Evolutionary conservation across 306 rosid genomes (phyloP), one percentile per base, ranked within the genome.

Genomic region (Elaeagnus macrophylla): DNA sequence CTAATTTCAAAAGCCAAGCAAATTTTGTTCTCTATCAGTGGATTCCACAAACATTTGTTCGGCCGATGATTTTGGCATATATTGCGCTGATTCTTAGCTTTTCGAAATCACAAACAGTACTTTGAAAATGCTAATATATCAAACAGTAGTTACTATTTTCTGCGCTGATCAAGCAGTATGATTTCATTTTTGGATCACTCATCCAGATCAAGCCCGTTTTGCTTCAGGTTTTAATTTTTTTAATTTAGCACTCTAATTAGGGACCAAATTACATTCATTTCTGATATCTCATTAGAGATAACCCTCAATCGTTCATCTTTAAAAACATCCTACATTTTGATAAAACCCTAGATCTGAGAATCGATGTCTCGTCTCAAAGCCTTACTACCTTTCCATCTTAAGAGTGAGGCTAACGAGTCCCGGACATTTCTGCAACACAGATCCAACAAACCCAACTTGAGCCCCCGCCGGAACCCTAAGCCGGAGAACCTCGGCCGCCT

Each of bases 371-470:
- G 14, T 48, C 62, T 7, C 16, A 67, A 51, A 74, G 38, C 38
- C 71, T 60, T 25, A 66, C 81, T 71, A 71, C 99, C 95, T 87
- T 75, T 82, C 96, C 89, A 93, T 77, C 47, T 81, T 82, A 66
- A 93, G 85, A 10, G 95, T 77, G 48, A 93, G 94, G 64, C 85
- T 93, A 64, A 75, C 76, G 41, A 93, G 86, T 52, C 79, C 73
- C 0, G 86, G 78, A 52, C 96, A 93, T 59, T 87, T 93, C 62
- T 82, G 95, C 72, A 93, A 51, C 72, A 93, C 71, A 51, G 95
- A 84, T 49, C 83, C 89, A 15, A 84, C 89, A 52, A 82, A 78
- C 13, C 94, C 94, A 4, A 93, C 75, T 46, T 70, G 94, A 75
- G 89, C 89, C 17, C 63, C 71, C 12, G 62, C 48, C 10, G 96